Percentiles rank a stretch among this genome's conserved stretches.
phyloP scores from a whole-genome alignment of 129 eudicot genomes.

The Saussurea involucrata region DNA sequence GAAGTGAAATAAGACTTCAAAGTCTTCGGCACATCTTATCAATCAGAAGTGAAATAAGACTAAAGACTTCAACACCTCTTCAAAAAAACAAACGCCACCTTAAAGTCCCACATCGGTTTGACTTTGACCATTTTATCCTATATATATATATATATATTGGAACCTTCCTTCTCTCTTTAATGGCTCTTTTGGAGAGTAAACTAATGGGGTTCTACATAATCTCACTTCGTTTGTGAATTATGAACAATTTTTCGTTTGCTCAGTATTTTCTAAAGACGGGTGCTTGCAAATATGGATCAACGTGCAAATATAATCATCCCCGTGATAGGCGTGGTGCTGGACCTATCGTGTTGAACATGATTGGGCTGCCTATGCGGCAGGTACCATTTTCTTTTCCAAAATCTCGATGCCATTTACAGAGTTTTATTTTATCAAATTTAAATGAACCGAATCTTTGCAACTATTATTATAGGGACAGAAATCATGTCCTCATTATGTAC shows the following conservation, averaged over 20 bases:
- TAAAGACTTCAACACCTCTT: no score
- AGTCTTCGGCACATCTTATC: no score
- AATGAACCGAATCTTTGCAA: not conserved
- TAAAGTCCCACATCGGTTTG: not conserved
- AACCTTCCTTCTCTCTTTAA: not conserved
- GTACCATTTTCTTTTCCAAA: constrained; percentile 28
- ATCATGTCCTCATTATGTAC: constrained; percentile 66
- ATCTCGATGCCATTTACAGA: not conserved
- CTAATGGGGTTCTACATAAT: not conserved
- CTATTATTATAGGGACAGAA: constrained; percentile 48
- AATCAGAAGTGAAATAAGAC: no score
- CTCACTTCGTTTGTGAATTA: not conserved
- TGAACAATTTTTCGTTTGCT: not conserved
- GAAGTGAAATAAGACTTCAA: no score
- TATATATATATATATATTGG: no score
- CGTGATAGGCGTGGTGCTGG: constrained; percentile 41
- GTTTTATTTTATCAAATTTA: not conserved
- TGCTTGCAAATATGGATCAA: constrained; percentile 70
- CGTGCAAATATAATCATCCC: constrained; percentile 85
- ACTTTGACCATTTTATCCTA: no score
- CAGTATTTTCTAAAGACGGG: constrained; percentile 82
- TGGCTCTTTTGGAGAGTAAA: not conserved
- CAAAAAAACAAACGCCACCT: no score
- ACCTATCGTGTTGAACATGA: constrained; percentile 37
- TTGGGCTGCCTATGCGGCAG: constrained; percentile 79